Base-by-base conservation (phyloP, 257 asterid genomes). In the Fraxinus americana region DNA sequence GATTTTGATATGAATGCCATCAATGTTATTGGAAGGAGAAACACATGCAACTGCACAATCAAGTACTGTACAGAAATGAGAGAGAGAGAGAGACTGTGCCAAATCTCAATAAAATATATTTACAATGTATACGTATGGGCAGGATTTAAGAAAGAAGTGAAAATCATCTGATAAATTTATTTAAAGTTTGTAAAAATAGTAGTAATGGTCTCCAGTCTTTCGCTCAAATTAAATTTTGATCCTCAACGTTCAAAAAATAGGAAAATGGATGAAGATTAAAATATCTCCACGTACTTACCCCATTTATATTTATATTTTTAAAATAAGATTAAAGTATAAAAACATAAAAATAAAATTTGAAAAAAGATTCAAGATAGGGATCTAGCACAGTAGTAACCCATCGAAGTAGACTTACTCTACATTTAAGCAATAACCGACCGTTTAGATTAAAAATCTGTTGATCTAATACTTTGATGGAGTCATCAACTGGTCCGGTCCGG, bases 1-100 rank as follows among this genome's bases (percentile, higher is more conserved):
- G 83, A 81, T 78, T 65, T 71, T 57, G 85, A 83, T 52, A 72
- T 52, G 38, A 67, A 78, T 71, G 85, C 66, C 86, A 81, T 75
- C 43, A 75, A 61, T 77, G 73, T 84, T 71, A 70, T 71, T 74
- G 79, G 30, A 23, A 14, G 71, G 52, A 32, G 73, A 36, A 3
- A 66, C 21, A 23, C n/a, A 25, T 21, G 59, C 23, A 48, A 25
- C 36, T 29, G 71, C 23, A 63, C 34, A 63, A 63, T 63, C 35
- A 63, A 23, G 35, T 4, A 38, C 43, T 59, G 81, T 78, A 78
- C 34, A 78, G 63, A 79, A 48, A 73, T 17, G 75, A 4, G n/a
- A 34, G 66, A 36, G 67, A 29, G 32, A 30, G 74, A 36, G 71
- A 65, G 36, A 1, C 2, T 9, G 23, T n/a, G 32, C n/a, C 23